Base-by-base conservation (phyloP, 495 filamentous ascomycete species). In the Bathelium albidoporum region DNA sequence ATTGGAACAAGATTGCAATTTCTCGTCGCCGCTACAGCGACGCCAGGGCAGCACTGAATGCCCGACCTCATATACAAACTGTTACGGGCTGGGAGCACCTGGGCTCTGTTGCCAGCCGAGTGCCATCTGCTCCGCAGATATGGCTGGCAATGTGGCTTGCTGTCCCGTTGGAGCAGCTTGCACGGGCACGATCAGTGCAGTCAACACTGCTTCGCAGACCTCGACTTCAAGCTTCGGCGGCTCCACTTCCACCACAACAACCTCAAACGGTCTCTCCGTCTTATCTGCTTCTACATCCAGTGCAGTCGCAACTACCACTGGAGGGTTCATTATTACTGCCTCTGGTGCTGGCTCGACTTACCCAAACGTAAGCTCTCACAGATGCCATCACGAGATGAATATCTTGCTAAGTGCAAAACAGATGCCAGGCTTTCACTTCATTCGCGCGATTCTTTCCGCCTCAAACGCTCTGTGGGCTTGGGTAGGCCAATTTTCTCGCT, bases 161-260 rank as follows among this genome's bases (percentile, higher is more conserved):
- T 89, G 86, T 72, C 83, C 84, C 7, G 77, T 73, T 12, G 79
- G 81, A 43, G 81, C 82, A 39, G 81, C 73, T 36, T 89, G 86
- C 69, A 88, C 84, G 0, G 86, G 86, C 2, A 82, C 75, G 14
- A 72, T 88, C 16, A 75, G 72, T 0, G 68, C 65, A 20, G 65
- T 68, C 3, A 66, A 68, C 3, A 70, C 68, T 1, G 62, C 59
- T 55, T 9, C 49, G 22, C 24, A 28, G 4, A 55, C 49, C 5
- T 16, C 44, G 20, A 49, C 44, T 12, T 55, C 49, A 12, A 55
- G 5, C 20, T 26, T 28, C 16, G 49, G 49, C 20, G 44, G 5
- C 22, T 11, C 4, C 24, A 9, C 49, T 16, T 29, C 49, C 49
- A 55, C 49, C 9, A 55, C 49, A 3, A 55, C 49, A 16, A 55